Base-by-base conservation (phyloP, 2,329 filamentous ascomycete species). In the Hypoxylon sp. region DNA sequence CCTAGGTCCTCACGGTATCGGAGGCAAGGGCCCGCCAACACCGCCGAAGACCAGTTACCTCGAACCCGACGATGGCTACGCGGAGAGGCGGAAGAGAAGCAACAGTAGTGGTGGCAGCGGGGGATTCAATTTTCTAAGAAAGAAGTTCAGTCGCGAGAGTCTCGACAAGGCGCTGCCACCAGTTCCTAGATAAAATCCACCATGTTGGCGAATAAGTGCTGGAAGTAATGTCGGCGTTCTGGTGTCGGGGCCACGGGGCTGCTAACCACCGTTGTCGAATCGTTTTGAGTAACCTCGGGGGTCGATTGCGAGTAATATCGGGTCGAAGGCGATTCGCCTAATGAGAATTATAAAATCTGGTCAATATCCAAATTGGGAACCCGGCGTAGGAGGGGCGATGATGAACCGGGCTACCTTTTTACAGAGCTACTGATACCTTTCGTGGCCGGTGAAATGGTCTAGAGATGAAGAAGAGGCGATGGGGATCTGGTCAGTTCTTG, bases 81-180 rank as follows among this genome's bases (percentile, higher is more conserved):
- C 73, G 57, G 68, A 65, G 46, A 72, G 70, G 7, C 76, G 75
- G 21, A 77, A 73, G 15, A 70, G 73, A 29, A 78, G 75, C 32
- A 58, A 66, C 19, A 75, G 68, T 48, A 62, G 64, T 8, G 55
- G 60, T 48, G 72, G 69, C 27, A 72, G 70, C 52, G 77, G 54
- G 24, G 75, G 75, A 7, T 74, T 76, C 3, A 79, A 74, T 64
- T 73, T 81, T 46, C 39, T 75, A 13, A 78, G 79, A 39, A 69
- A 77, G 31, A 80, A 78, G 67, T 73, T 87, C 64, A 87, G 86
- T 76, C 84, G 83, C 51, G 85, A 87, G 44, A 89, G 87, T 70
- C 79, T 90, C 47, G 86, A 90, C 71, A 91, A 91, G 79, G 83
- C 84, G 10, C 77, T 90, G 51, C 88, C 88, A 6, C 86, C 87